These are phyloP conservation scores for Hypomyces perniciosus DNA, from an alignment of 2,329 filamentous ascomycete species.

Conservation along the genomic window DNA sequence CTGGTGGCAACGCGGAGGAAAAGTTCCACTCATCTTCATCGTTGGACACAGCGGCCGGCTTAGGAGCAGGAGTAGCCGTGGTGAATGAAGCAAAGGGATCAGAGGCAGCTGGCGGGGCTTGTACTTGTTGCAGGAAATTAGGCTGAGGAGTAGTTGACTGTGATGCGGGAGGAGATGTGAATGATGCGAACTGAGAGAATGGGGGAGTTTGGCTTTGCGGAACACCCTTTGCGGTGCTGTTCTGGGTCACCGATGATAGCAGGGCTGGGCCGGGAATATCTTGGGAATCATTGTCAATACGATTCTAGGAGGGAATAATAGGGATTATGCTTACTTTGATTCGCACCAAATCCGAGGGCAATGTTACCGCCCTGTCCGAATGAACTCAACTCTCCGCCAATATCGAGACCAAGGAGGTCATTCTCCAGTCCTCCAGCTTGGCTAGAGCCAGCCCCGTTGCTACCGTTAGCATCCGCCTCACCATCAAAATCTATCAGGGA, in stretches of 20 bases:
- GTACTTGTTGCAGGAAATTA: conserved; percentile 40
- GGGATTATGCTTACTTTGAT: conserved; percentile 49
- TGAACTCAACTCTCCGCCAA: conserved; percentile 55
- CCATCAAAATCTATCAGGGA: conserved; percentile 90
- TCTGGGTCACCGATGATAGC: conserved; percentile 57
- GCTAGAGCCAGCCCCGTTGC: conserved; percentile 32
- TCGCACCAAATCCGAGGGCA: conserved; percentile 69
- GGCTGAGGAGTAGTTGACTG: conserved; percentile 50
- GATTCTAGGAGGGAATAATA: too few relatives aligned
- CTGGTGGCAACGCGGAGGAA: conserved; percentile 71
- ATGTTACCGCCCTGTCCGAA: conserved; percentile 77
- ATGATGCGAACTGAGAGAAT: conserved; percentile 51
- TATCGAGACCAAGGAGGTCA: conserved; percentile 81
- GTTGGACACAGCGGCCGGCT: conserved; percentile 29
- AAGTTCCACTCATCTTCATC: conserved; percentile 95
- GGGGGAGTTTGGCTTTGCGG: conserved; percentile 37
- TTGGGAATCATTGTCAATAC: conserved; percentile 25
- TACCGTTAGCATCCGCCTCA: conserved; percentile 50
- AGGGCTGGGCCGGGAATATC: conserved; percentile 60
- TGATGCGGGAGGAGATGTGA: conserved; percentile 46
- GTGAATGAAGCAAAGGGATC: conserved; percentile 50
- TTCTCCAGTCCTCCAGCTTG: conserved; percentile 71
- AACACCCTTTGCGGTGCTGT: conserved; percentile 50
- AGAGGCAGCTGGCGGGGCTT: conserved; percentile 37
- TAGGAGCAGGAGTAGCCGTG: conserved; percentile 21